Evolutionary conservation across 2,329 filamentous ascomycete species (phyloP), one percentile per base, ranked within the genome.

Genomic region (Xylaria sp.): DNA sequence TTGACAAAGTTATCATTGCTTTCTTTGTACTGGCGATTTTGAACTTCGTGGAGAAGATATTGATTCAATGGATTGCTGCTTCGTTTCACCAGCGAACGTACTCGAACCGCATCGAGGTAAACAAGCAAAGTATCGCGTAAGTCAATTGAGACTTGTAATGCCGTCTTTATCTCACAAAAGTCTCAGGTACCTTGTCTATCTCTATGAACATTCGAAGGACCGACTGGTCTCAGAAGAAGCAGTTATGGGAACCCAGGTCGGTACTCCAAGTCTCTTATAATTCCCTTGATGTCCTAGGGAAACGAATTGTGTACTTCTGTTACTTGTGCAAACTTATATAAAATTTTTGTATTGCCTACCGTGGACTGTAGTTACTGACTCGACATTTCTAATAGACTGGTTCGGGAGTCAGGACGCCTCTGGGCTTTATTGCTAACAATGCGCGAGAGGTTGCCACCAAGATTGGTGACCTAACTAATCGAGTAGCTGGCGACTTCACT

Each of bases 11-110:
- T 73, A 90, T 97, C 67, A 89, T 97, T 20, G 86, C 92, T 2
- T 76, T 96, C n/a, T 94, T 98, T 73, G 90, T 96, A 15, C 87
- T 92, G 68, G 87, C 89, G 0, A 84, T 89, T 2, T 83, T 97
- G 68, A 97, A 98, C 79, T 91, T 96, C 67, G 84, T 91, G 59
- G 94, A 97, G 79, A 98, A 97, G 83, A 92, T 97, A 67, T 87
- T 97, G 72, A 97, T 97, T 62, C 94, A 97, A 76, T 90, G 97
- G 80, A 97, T 98, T 72, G 94, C 95, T 36, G 94, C 94, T 65
- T 94, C 91, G 68, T 98, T 98, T 79, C 95, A 98, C 77, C 84
- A 92, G 65, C 88, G 95, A 50, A 97, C 95, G 0, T 98, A 98
- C 75, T 90, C 92, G 27, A 93, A 95, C 73, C 86, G 95, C 17